These are phyloP conservation scores for Tillandsia leiboldiana DNA, from an alignment of 176 grass and related monocot genomes.

Conservation along the genomic window DNA sequence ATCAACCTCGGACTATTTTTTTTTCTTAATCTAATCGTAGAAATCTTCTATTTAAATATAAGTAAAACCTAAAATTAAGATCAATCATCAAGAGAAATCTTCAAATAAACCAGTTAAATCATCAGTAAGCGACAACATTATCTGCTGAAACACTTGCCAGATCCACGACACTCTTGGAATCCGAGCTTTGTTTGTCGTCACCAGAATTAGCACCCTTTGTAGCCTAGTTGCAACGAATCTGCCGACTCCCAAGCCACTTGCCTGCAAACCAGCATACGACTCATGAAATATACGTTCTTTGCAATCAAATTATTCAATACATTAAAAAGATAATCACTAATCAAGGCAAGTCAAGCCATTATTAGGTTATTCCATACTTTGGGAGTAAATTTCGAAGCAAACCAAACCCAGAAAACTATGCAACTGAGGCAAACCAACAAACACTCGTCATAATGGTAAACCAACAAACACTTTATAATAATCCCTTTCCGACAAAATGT, in stretches of 20 bases:
- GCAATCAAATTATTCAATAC: constrained; percentile 1
- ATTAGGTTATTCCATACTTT: neutral
- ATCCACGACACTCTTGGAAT: constrained; percentile 64
- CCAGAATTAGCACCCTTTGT: constrained; percentile 73
- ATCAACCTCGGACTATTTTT: too few species aligned
- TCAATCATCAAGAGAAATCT: neutral
- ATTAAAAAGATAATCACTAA: neutral
- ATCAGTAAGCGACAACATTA: constrained; percentile 20
- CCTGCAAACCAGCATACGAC: constrained; percentile 33
- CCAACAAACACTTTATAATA: too few species aligned
- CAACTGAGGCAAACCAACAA: too few species aligned
- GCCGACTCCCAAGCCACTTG: constrained; percentile 80
- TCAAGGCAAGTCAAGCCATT: neutral
- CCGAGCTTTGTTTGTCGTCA: constrained; percentile 75
- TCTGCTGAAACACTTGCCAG: constrained; percentile 59
- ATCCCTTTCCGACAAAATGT: too few species aligned
- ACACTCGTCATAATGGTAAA: too few species aligned
- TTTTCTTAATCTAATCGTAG: too few species aligned
- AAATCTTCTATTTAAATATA: too few species aligned
- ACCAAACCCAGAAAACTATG: neutral
- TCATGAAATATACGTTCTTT: neutral
- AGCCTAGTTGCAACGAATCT: constrained; percentile 98
- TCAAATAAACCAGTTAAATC: neutral
- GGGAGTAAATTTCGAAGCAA: neutral
- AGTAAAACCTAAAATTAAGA: too few species aligned